Base-by-base conservation (phyloP, 805 yeast genomes). In the Pichia nanzhaoensis region DNA sequence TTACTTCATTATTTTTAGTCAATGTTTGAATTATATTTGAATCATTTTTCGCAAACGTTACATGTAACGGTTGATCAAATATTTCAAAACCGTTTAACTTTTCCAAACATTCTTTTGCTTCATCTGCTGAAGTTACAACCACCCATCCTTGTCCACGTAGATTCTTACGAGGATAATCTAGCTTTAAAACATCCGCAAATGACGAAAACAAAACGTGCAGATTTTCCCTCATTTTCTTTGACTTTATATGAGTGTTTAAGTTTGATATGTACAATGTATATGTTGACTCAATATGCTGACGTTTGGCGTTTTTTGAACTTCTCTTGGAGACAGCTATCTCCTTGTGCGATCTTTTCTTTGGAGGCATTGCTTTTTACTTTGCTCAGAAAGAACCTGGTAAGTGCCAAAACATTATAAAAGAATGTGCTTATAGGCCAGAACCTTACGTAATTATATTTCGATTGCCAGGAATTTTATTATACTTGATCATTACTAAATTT, bases 111-210 rank as follows among this genome's bases (percentile, higher is more conserved):
- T 66, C 41, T 12, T 70, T 65, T 0, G 89, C 80, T 36, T 73
- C 75, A 18, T 70, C 71, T 1, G 66, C 47, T 20, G 72, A 69
- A 30, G 73, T 68, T 51, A 80, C 69, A 1, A 75, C 65, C 2
- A 83, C 60, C 65, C 82, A 84, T 0, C 88, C 89, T 55, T 81
- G 87, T 0, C 88, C 89, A 45, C 85, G 66, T 51, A 70, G 61
- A 44, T 68, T 68, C 32, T 69, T 59, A 42, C 70, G 67, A 21
- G 73, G 57, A 39, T 68, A 60, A 10, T 49, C 60, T 10, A 84
- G 68, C 10, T 75, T 73, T 4, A 82, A 56, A 3, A 84, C 75
- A 55, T 82, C 88, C 0, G 88, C 89, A 58, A 70, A 82, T 0
- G 80, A 73, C 13, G 81, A 66, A 52, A 81, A 82, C 5, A 82